Evolutionary conservation across 306 rosid species (phyloP), one percentile per base, ranked within the genome.

Genomic region (Vigna radiata): DNA sequence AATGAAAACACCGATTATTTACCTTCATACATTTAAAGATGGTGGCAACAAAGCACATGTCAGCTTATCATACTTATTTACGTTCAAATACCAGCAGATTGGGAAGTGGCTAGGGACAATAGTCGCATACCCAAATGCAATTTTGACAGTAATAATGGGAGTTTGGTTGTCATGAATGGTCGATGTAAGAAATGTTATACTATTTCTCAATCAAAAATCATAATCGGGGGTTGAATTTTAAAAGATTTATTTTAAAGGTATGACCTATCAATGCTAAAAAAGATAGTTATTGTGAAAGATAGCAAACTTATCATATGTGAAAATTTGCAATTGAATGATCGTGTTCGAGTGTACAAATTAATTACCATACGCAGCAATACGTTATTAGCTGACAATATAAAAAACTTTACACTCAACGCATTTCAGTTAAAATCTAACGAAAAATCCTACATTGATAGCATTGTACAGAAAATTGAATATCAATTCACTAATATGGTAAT

Each of bases 11-110:
- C 71, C 11, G 44, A 66, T 41, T 66, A 43, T 41, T 50, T 39
- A 58, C 59, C 72, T 58, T 59, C 77, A 49, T 21, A 17, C 25
- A 37, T 63, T 39, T 78, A 46, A 14, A 62, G 25, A 73, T 37
- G 62, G 67, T 54, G 49, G 64, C 63, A 78, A 44, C 33, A 61
- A 65, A 56, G 7, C 76, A 31, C n/a, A 36, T 27, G 29, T 65
- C 17, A 5, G 70, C 69, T 46, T 72, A 25, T 72, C 14, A 5
- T 41, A 12, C 3, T 8, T 13, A 48, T 33, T 9, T 29, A 14
- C 31, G 8, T 18, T 46, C 5, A 18, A 69, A 77, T 48, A 23
- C 36, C 6, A 17, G 29, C 43, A 59, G 44, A 43, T 16, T 67
- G 6, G 66, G 27, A 47, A 68, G 69, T 25, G 9, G 43, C 70